Conservation (phyloP, 345 rosid genomes). For the Camelina laxa region DNA sequence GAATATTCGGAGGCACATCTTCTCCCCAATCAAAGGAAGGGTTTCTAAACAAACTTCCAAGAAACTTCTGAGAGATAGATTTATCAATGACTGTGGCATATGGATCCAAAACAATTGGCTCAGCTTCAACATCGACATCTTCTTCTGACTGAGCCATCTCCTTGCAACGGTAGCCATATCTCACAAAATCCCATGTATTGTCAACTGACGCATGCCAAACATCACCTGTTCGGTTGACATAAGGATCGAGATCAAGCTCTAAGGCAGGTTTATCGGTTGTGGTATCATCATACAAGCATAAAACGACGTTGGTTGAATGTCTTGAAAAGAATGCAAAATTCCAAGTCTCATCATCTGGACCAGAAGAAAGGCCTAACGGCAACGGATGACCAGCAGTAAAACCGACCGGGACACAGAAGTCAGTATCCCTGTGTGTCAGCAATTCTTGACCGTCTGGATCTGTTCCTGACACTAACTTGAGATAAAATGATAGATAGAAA, state of each 20-base stretch:
- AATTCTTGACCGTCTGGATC: constrained; percentile 52
- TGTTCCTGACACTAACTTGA: constrained; percentile 51
- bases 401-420: constrained; percentile 86
- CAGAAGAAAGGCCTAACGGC: constrained; percentile 83
- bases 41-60: constrained; percentile 56
- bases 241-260: constrained; percentile 92
- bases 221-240: constrained; percentile 84
- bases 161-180: constrained; percentile 73
- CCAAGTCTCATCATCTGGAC: constrained; percentile 56
- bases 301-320: constrained; percentile 55
- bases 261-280: constrained; percentile 64
- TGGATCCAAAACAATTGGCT: constrained; percentile 69
- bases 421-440: constrained; percentile 59
- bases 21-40: constrained; percentile 82
- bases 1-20: constrained; percentile 65
- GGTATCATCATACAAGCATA: constrained; percentile 73
- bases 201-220: constrained; percentile 83
- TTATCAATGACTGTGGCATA: constrained; percentile 62
- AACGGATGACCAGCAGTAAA: constrained; percentile 65
- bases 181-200: constrained; percentile 52
- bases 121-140: constrained; percentile 40
- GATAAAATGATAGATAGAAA: constrained; percentile 71
- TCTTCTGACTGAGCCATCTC: constrained; percentile 44
- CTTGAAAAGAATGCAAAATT: constrained; percentile 82
- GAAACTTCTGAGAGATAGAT: constrained; percentile 48